Conservation (phyloP, 1,284 basidiomycete species). For the Puccinia triticina region DNA sequence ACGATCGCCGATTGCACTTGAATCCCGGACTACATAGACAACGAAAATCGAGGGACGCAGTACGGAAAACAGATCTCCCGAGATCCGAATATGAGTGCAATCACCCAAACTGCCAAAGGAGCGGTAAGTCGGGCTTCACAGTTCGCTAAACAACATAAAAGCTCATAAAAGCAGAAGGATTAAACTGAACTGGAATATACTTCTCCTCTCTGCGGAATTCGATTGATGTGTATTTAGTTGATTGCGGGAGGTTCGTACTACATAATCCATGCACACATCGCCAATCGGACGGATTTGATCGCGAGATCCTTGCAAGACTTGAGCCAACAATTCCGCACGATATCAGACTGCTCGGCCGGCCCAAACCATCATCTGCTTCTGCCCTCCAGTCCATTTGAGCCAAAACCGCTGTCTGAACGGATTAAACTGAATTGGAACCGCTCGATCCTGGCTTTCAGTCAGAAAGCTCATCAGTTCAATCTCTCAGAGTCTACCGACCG, state of each 20-base stretch:
- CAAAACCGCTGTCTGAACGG: not conserved
- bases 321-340: constrained; percentile 9
- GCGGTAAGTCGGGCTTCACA: not conserved
- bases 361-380: not conserved
- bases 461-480: constrained; percentile 9
- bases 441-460: not conserved
- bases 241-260: constrained; percentile 28
- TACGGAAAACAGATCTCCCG: too few species aligned
- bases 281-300: constrained; percentile 29
- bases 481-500: not conserved
- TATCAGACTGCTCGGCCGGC: not conserved
- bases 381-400: not conserved
- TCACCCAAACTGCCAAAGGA: constrained; percentile 27
- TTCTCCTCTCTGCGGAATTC: too few species aligned
- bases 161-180: too few species aligned
- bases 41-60: too few species aligned
- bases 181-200: not conserved
- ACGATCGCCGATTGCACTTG: too few species aligned
- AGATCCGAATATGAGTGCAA: not conserved
- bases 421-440: constrained; percentile 29
- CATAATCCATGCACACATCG: constrained; percentile 20
- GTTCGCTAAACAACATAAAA: too few species aligned
- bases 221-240: too few species aligned
- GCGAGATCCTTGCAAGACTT: constrained; percentile 20
- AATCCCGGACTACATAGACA: too few species aligned